Conservation (phyloP, 179 eudicot species). For the Silene noctiflora region DNA sequence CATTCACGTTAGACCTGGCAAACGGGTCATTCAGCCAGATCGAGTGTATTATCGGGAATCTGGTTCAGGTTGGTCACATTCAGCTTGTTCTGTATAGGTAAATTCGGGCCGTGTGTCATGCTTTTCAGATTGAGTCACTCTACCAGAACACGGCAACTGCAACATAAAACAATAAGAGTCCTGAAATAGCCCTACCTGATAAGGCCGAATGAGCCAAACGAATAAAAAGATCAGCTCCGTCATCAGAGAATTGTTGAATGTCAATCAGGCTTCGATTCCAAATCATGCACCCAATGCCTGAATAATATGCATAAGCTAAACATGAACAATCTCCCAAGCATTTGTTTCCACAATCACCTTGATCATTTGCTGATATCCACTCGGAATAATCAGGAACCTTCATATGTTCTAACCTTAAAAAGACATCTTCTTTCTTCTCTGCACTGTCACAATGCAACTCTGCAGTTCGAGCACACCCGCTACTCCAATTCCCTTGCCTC, state of each 20-base stretch:
- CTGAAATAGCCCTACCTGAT: neutral
- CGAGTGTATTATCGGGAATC: too few species aligned
- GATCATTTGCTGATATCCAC: neutral
- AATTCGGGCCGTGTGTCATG: too few species aligned
- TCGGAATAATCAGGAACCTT: slow-evolving; percentile 36
- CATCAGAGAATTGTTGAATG: neutral
- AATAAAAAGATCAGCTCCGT: slow-evolving; percentile 16
- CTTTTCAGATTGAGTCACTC: too few species aligned
- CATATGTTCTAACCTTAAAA: slow-evolving; percentile 25
- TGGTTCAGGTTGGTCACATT: too few species aligned
- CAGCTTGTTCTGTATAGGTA: too few species aligned
- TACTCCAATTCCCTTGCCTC: slow-evolving; percentile 36
- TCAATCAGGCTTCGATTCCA: slow-evolving; percentile 24
- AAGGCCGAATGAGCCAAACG: slow-evolving; percentile 29
- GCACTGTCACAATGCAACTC: slow-evolving; percentile 20
- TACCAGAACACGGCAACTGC: too few species aligned
- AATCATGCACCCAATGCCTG: slow-evolving; percentile 22
- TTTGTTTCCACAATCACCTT: neutral
- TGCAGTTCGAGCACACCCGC: slow-evolving; percentile 40
- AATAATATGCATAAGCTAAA: neutral
- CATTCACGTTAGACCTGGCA: too few species aligned
- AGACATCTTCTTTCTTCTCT: slow-evolving; percentile 30
- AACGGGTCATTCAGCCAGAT: too few species aligned
- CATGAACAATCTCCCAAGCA: slow-evolving; percentile 13
- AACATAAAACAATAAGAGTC: neutral